Base-by-base conservation (phyloP, 768 basidiomycete species). In the Mycena crocata region DNA sequence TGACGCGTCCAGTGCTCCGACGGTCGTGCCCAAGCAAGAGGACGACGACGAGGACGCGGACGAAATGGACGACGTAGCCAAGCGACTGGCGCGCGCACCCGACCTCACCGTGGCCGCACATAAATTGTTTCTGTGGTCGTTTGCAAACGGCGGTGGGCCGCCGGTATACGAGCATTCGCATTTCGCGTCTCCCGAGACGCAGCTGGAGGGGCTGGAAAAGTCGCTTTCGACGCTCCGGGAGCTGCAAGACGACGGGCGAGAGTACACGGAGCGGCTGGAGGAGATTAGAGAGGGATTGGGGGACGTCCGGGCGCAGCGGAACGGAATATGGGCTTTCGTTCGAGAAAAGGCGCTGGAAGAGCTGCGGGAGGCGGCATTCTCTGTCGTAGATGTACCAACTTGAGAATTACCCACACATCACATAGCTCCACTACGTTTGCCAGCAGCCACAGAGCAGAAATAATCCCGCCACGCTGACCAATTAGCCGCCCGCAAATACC, bases 201-300 rank as follows among this genome's bases (percentile, higher is more conserved):
- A 93, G 69, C 77, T 87, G 63, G 90, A 89, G 50, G 89, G 81
- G 17, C 75, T 95, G 60, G 93, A 94, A 73, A 94, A 93, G 74
- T 89, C 90, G 17, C 71, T 95, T 39, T 87, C 90, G 19, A 84
- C 87, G 2, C 78, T 95, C 57, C 87, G 91, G 56, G 94, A 96
- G 70, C 81, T 96, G 24, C 91, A 93, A 70, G 94, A 95, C 72
- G 94, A 96, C 71, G 92, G 91, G 7, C 83, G 93, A 48, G 94
- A 95, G 77, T 96, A 95, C 73, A 89, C 92, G 7, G 94, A 95
- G 73, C 86, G 94, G 30, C 78, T 96, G 58, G 87, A 92, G 72
- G 94, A 96, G 75, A 93, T 96, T 58, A 80, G 94, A 57, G 93
- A 95, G 70, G 88, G 89, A 3, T 76, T 95, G 60, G 94, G 94